Percentiles rank a stretch among this genome's conserved stretches.
Evolutionary conservation across 176 grass and related monocot genomes (phyloP).

Genomic region (Lolium perenne): DNA sequence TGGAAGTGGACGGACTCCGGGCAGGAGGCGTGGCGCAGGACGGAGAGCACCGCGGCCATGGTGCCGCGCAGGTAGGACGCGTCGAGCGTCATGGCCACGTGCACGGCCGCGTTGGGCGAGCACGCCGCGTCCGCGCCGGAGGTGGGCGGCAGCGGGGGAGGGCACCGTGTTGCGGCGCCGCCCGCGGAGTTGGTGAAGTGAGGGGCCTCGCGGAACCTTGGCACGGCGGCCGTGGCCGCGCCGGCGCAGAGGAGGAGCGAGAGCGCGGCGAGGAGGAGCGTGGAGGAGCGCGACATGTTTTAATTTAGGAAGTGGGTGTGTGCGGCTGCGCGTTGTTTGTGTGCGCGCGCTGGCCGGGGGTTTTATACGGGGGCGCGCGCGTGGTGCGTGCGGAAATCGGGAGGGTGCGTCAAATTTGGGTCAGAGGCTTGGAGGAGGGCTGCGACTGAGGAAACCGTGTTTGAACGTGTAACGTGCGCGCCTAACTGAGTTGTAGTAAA

Average conservation of each 20-base stretch:
- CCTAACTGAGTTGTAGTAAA: neutral
- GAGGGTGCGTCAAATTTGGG: conserved; percentile 38
- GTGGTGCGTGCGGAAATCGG: neutral
- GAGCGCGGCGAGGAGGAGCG: conserved; percentile 4
- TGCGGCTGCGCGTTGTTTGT: neutral
- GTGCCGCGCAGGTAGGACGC: conserved; percentile 75
- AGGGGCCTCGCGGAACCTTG: conserved; percentile 46
- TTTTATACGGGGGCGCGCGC: conserved; percentile 41
- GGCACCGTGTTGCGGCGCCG: conserved; percentile 25
- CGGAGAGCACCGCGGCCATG: conserved; percentile 80
- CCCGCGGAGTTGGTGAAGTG: conserved; percentile 59
- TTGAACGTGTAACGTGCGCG: neutral
- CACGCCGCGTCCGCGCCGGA: conserved; percentile 41
- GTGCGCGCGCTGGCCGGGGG: neutral
- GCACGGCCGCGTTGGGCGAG: conserved; percentile 74
- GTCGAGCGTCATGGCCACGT: conserved; percentile 93
- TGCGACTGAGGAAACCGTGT: conserved; percentile 34
- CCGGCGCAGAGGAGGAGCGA: conserved; percentile 25
- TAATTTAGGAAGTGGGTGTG: neutral
- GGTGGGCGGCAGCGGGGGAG: conserved; percentile 30
- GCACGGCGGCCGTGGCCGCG: conserved; percentile 18
- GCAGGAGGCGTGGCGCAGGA: conserved; percentile 74
- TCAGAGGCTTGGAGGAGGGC: conserved; percentile 30
- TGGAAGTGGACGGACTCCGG: conserved; percentile 84
- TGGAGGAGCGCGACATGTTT: conserved; percentile 3